Percentiles rank a stretch among this genome's conserved stretches.
These are phyloP conservation scores for Verticillium zaregamsianum DNA, from an alignment of 2,329 filamentous ascomycete genomes.

Conservation along the genomic window DNA sequence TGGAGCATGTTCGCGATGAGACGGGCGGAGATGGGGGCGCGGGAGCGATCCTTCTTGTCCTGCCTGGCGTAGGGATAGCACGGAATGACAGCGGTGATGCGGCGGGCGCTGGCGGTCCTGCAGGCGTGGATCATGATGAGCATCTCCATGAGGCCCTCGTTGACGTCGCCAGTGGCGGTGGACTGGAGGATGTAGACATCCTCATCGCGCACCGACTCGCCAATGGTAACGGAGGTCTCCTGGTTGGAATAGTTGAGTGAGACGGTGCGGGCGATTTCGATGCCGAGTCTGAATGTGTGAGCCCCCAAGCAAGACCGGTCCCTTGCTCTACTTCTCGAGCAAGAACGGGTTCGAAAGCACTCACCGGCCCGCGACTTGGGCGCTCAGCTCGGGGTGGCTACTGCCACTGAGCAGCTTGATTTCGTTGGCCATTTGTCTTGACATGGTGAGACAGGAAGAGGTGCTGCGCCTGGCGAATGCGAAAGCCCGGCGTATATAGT, in stretches of 20 bases:
- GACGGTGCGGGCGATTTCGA: constrained; percentile 64
- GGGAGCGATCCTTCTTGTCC: constrained; percentile 83
- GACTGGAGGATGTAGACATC: constrained; percentile 80
- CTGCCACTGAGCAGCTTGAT: constrained; percentile 32
- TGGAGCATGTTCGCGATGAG: constrained; percentile 91
- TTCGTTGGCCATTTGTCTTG: constrained; percentile 28
- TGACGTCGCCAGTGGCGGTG: constrained; percentile 83
- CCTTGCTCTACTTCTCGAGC: neutral
- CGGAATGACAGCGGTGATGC: constrained; percentile 83
- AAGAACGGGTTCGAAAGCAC: constrained; percentile 3
- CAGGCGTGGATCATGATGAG: constrained; percentile 92
- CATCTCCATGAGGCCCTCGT: constrained; percentile 89
- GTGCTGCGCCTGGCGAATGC: neutral
- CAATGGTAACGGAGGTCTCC: constrained; percentile 78
- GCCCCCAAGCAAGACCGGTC: neutral
- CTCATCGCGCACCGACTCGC: constrained; percentile 86
- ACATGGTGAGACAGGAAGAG: neutral
- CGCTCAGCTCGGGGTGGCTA: constrained; percentile 27
- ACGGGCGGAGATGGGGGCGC: constrained; percentile 83
- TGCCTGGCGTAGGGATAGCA: constrained; percentile 90
- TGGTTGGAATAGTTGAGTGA: constrained; percentile 74
- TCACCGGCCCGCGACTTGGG: constrained; percentile 24
- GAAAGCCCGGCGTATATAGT: neutral
- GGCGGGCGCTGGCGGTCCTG: constrained; percentile 55
- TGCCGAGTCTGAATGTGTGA: constrained; percentile 48